Percentiles rank a stretch among this genome's conserved stretches.
Evolutionary conservation across 768 basidiomycete species (phyloP).

Genomic region (Suillus luteus): DNA sequence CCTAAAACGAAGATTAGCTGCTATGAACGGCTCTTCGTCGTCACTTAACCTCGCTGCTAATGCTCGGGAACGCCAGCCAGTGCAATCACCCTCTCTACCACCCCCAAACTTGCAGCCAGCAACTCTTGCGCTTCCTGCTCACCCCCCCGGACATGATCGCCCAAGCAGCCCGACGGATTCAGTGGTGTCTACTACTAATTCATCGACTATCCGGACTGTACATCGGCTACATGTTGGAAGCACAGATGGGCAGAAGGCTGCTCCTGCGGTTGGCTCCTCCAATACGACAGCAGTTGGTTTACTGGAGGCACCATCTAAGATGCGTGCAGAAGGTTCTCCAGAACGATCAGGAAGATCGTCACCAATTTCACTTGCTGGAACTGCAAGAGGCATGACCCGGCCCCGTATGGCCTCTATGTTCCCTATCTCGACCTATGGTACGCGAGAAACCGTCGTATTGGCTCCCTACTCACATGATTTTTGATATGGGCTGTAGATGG

Average conservation of each 20-base stretch:
- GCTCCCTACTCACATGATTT: constrained; percentile 8
- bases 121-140: constrained; percentile 28
- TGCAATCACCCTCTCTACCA: constrained; percentile 22
- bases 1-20: constrained; percentile 70
- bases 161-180: constrained; percentile 85
- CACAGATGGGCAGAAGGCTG: constrained; percentile 80
- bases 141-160: constrained; percentile 43
- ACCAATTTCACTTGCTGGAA: constrained; percentile 64
- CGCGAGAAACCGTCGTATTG: constrained; percentile 15
- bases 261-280: constrained; percentile 86
- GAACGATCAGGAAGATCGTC: constrained; percentile 79
- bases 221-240: constrained; percentile 72
- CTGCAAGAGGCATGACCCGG: constrained; percentile 49
- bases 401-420: constrained; percentile 53
- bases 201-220: constrained; percentile 54
- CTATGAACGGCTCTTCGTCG: constrained; percentile 70
- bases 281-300: constrained; percentile 81
- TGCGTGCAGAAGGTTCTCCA: constrained; percentile 65
- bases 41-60: constrained; percentile 53
- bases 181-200: constrained; percentile 69
- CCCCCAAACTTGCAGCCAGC: constrained; percentile 19
- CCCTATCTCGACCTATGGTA: constrained; percentile 76
- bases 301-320: constrained; percentile 72
- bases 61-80: constrained; percentile 48
- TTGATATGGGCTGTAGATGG: constrained; percentile 57